A percentile compares a stretch with the other conserved stretches of the same genome.
Conservation (phyloP, 2,329 filamentous ascomycete species). For the Ophiostoma sp. region DNA sequence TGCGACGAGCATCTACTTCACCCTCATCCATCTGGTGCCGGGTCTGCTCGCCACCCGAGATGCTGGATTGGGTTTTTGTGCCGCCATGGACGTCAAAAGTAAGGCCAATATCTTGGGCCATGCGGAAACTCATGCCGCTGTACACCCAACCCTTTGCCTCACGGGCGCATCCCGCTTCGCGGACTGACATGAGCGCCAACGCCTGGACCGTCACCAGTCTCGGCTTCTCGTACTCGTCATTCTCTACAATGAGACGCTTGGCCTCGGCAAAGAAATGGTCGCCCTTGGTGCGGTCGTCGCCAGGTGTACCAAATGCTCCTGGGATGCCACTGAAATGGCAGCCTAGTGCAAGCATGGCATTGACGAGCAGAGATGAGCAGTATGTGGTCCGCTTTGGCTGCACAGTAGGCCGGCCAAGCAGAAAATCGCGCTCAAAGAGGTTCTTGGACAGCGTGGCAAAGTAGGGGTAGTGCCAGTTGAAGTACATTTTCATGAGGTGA, state of each 20-base stretch:
- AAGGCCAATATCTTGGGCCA: slow-evolving; percentile 90
- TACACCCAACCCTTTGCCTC: slow-evolving; percentile 98
- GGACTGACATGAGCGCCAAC: slow-evolving; percentile 88
- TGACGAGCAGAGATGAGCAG: slow-evolving; percentile 85
- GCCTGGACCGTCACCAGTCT: slow-evolving; percentile 88
- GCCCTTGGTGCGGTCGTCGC: slow-evolving; percentile 78
- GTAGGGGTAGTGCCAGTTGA: slow-evolving; percentile 95
- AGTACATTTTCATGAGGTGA: slow-evolving; percentile 95
- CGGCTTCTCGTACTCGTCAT: slow-evolving; percentile 89
- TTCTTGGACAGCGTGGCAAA: slow-evolving; percentile 86
- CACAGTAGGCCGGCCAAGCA: slow-evolving; percentile 58
- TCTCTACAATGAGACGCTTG: slow-evolving; percentile 80
- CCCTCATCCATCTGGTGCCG: slow-evolving; percentile 57
- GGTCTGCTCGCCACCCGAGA: neutral
- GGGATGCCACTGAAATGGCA: slow-evolving; percentile 83
- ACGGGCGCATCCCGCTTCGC: slow-evolving; percentile 88
- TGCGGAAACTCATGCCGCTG: slow-evolving; percentile 95
- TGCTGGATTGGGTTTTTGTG: neutral
- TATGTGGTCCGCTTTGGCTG: slow-evolving; percentile 58
- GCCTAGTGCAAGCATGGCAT: slow-evolving; percentile 86
- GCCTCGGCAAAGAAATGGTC: slow-evolving; percentile 96
- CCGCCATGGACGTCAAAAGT: slow-evolving; percentile 70
- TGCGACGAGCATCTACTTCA: slow-evolving; percentile 80
- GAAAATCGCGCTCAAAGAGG: slow-evolving; percentile 81
- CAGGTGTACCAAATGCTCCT: slow-evolving; percentile 63